Percentiles rank a stretch among this genome's conserved stretches.
phyloP scores from a whole-genome alignment of 225 moss, liverwort and hornwort genomes.

The Climacium dendroides region DNA sequence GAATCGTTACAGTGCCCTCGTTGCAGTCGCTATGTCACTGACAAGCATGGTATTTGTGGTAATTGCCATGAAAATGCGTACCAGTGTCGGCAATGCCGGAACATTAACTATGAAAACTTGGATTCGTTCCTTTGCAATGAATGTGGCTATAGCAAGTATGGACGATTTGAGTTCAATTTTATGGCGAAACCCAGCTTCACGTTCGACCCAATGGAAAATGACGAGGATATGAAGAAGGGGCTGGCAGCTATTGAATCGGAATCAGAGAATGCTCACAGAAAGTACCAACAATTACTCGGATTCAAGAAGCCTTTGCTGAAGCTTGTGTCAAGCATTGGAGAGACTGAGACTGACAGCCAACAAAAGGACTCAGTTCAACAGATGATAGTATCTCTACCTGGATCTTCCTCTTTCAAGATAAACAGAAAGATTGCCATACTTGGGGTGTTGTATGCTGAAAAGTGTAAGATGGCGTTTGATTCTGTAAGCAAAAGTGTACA shows the following conservation, averaged over 20 bases:
- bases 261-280: constrained; percentile 98
- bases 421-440: constrained; percentile 96
- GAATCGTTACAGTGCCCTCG: constrained; percentile 98
- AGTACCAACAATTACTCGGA: constrained; percentile 91
- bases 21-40: constrained; percentile 98
- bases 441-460: constrained; percentile 94
- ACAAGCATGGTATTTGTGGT: constrained; percentile 99
- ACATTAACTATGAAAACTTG: constrained; percentile 98
- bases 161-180: constrained; percentile 96
- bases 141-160: constrained; percentile 99
- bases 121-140: constrained; percentile 99
- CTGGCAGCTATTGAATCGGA: constrained; percentile 92
- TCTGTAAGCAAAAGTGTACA: constrained; percentile 99
- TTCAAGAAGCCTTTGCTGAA: constrained; percentile 98
- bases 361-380: constrained; percentile 98
- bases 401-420: constrained; percentile 87
- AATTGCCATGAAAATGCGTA: constrained; percentile 99
- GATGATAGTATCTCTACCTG: constrained; percentile 88
- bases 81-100: constrained; percentile 98
- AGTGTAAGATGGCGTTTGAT: constrained; percentile 99
- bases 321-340: constrained; percentile 96
- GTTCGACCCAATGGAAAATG: constrained; percentile 94
- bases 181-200: constrained; percentile 99
- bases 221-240: constrained; percentile 99
- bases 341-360: constrained; percentile 92